A percentile compares a stretch with the other conserved stretches of the same genome.
Evolutionary conservation across 2,329 filamentous ascomycete species (phyloP).

Genomic region (Beauveria medogensis): DNA sequence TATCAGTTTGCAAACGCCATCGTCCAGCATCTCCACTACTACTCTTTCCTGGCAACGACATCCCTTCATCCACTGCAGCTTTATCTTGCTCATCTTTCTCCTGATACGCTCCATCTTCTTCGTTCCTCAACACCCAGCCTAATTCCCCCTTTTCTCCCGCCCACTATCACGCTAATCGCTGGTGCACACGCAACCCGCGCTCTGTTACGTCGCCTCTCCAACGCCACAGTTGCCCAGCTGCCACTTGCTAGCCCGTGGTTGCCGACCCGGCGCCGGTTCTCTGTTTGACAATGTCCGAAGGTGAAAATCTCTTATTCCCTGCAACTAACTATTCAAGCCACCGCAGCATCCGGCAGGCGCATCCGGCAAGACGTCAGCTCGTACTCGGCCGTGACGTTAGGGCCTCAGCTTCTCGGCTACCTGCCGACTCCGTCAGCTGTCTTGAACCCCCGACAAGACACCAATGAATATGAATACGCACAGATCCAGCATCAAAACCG

Average conservation of each 20-base stretch:
- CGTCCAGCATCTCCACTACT: background rate
- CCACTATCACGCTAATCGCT: background rate
- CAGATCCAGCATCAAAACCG: background rate
- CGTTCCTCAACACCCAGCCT: background rate
- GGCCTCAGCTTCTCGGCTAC: background rate
- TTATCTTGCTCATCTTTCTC: background rate
- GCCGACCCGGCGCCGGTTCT: background rate
- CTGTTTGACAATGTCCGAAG: background rate
- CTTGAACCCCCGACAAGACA: background rate
- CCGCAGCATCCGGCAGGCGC: background rate
- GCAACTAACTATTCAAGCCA: background rate
- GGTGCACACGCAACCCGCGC: background rate
- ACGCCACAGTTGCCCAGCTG: background rate
- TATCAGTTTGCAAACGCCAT: background rate
- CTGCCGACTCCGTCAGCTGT: background rate
- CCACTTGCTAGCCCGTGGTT: background rate
- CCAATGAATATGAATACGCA: background rate
- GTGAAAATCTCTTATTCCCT: background rate
- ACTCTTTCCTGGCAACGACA: background rate
- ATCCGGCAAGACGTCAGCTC: constrained; percentile 3
- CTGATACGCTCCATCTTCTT: background rate
- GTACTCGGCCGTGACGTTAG: background rate
- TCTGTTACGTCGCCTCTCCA: background rate
- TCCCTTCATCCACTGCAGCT: background rate
- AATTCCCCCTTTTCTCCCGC: background rate